Base-by-base conservation (phyloP, 805 yeast species). In the Metschnikowia hibisci region DNA sequence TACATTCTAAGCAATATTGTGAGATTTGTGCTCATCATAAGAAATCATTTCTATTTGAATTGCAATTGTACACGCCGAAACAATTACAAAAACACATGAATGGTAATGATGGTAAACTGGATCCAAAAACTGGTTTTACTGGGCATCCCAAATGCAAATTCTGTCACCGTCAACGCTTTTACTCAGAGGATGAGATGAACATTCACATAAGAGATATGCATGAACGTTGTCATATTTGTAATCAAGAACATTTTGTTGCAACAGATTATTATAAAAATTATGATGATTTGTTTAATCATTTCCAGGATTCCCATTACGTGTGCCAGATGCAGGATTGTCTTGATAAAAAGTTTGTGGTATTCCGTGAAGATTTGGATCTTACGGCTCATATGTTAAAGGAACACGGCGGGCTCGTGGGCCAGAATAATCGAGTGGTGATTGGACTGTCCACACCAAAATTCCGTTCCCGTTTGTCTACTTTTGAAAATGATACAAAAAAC, bases 121-220 rank as follows among this genome's bases (percentile, higher is more conserved):
- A 13, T 13, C 34, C 10, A 10, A 22, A 13, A 18, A 74, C 70
- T 32, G 96, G 96, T 0, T 90, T 90, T 62, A 71, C 63, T 9
- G 98, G 98, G 0, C 98, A 90, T 60, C 97, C 98, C 0, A 67
- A 73, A 48, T 93, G 99, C 71, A 77, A 77, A 50, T 85, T 87
- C 60, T 93, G 99, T 62, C 64, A 74, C 3, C 80, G 80, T 2
- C 75, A 70, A 51, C 66, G 95, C 44, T 90, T 87, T 60, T 93
- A 93, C 60, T 87, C 96, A 0, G 87, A 81, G 31, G 96, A 91
- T 60, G 98, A 90, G 60, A 71, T 89, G 54, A 80, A 78, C 50
- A 63, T 81, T 26, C 99, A 93, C 63, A 76, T 90, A 66, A 73
- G 96, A 52, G 84, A 86, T 47, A 68, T 68, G 38, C 99, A 93